These are phyloP conservation scores for Heliophila coronopifolia DNA, from an alignment of 441 rosid genomes.

Conservation along the genomic window DNA sequence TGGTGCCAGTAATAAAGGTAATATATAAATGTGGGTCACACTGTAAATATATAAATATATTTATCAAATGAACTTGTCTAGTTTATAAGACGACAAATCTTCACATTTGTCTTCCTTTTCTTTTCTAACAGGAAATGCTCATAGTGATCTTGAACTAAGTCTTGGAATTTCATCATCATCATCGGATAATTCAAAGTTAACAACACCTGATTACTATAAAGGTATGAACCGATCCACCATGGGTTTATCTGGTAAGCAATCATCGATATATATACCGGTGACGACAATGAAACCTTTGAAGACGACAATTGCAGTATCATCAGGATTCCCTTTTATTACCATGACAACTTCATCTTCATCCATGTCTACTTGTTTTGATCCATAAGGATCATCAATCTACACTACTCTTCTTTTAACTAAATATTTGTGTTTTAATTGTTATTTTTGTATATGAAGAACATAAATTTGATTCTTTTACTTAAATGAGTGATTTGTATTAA, in stretches of 20 bases:
- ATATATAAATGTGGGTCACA: not conserved
- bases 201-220: constrained; percentile 5
- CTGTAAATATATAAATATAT: not conserved
- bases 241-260: constrained; percentile 20
- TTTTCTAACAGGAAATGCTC: constrained; percentile 25
- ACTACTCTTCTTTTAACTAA: not conserved
- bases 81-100: too few species aligned
- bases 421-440: not conserved
- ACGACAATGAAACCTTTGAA: constrained; percentile 22
- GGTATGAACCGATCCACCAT: constrained; percentile 28
- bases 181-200: constrained; percentile 18
- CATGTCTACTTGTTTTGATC: constrained; percentile 29
- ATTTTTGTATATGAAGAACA: constrained; percentile 23
- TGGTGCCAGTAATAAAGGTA: constrained; percentile 28
- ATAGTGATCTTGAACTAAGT: constrained; percentile 52
- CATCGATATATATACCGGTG: constrained; percentile 20
- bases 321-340: constrained; percentile 68
- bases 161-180: constrained; percentile 39
- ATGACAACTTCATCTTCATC: constrained; percentile 28
- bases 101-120: too few species aligned
- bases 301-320: constrained; percentile 82
- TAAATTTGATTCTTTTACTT: constrained; percentile 25
- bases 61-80: too few species aligned
- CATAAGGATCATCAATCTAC: constrained; percentile 19
- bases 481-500: too few species aligned